Evolutionary conservation across 805 yeast species (phyloP), one percentile per base, ranked within the genome.

Genomic region (Yarrowia alimentaria): DNA sequence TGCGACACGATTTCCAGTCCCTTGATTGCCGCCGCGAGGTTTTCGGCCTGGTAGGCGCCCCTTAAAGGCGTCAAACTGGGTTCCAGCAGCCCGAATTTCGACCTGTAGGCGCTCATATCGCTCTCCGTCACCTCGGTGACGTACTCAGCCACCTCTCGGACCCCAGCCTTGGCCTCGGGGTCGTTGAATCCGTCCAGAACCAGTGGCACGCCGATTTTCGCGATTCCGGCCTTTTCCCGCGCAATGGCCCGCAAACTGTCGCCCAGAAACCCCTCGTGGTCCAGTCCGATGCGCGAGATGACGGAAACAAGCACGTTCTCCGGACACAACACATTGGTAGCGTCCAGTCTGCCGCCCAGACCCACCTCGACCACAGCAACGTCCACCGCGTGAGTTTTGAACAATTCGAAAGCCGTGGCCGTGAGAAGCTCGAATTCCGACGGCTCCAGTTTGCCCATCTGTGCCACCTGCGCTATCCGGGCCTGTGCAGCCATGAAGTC

Each of bases 301-400:
- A 83, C 95, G 7, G 89, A 77, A 6, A 74, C 78, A 28, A 83
- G 49, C 22, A 80, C 80, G 12, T 79, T 74, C 9, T 56, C 55
- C 5, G 55, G 54, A 16, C 52, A 28, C 51, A 59, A 63, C 0
- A 85, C 85, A 68, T 91, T 91, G 0, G 99, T 91, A 1, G 97
- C 87, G 66, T 91, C 99, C 10, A 80, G 63, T 32, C 85, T 66
- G 0, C 99, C 99, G 2, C 99, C 99, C 6, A 93, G 69, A 0
- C 99, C 99, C 4, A 89, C 97, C 64, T 91, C 99, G n/a, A 91
- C 66, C 0, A 91, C 79, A 0, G 95, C 96, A 51, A 84, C 68
- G 18, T 83, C 80, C 5, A 89, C 83, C 1, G 73, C 65, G 33
- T 72, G 71, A 9, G 74, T 60, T 29, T 73, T 72, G 64, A 93